Conservation (phyloP, 768 basidiomycete genomes). For the Boletus rubescentipes region DNA sequence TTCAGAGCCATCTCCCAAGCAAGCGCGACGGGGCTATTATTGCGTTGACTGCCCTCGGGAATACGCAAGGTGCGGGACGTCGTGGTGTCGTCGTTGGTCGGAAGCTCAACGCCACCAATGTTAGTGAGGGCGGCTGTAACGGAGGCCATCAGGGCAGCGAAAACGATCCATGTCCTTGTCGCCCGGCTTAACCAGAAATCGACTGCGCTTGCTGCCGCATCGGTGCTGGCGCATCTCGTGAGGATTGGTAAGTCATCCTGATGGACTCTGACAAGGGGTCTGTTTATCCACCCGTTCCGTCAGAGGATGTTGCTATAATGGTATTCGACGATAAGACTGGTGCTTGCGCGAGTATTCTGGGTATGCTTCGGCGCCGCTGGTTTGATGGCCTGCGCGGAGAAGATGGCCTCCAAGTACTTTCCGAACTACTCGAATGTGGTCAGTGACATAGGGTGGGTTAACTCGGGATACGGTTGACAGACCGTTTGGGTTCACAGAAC, state of each 20-base stretch:
- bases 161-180: slow-evolving; percentile 19
- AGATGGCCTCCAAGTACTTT: slow-evolving; percentile 24
- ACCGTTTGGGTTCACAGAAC: slow-evolving; percentile 5
- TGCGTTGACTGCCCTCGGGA: slow-evolving; percentile 18
- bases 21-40: slow-evolving; percentile 19
- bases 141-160: slow-evolving; percentile 12
- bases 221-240: slow-evolving; percentile 14
- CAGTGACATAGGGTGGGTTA: background rate
- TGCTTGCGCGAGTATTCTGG: slow-evolving; percentile 7
- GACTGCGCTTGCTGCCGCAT: slow-evolving; percentile 22
- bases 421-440: slow-evolving; percentile 22
- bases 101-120: background rate
- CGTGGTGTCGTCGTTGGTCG: background rate
- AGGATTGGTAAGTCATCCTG: slow-evolving; percentile 18
- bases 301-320: slow-evolving; percentile 19
- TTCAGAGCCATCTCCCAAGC: slow-evolving; percentile 1
- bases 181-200: slow-evolving; percentile 14
- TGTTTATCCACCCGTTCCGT: background rate
- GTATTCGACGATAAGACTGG: slow-evolving; percentile 3
- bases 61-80: slow-evolving; percentile 1
- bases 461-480: background rate
- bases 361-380: slow-evolving; percentile 27
- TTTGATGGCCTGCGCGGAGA: slow-evolving; percentile 29
- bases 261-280: background rate
- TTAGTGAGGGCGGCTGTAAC: slow-evolving; percentile 10